A percentile compares a stretch with the other conserved stretches of the same genome.
Evolutionary conservation across 2,329 filamentous ascomycete genomes (phyloP).

Genomic region (Aschersonia sp.): DNA sequence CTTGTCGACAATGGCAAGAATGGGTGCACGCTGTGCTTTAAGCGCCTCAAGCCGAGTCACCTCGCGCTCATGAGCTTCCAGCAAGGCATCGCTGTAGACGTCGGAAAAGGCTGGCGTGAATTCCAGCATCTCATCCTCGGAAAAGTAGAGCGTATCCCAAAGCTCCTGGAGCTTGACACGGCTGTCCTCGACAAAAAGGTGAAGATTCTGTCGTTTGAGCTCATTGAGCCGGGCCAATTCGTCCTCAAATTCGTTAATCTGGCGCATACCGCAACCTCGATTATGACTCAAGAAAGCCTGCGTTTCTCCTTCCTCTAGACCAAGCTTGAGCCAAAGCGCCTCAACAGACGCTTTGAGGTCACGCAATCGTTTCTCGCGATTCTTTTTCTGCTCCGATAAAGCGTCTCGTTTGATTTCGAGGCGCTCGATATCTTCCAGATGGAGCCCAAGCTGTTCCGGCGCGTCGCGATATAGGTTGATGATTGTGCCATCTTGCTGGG

Average conservation of each 20-base stretch:
- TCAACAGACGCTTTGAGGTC: conserved; percentile 72
- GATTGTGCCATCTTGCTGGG: conserved; percentile 76
- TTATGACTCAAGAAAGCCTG: conserved; percentile 78
- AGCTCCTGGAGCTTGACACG: conserved; percentile 82
- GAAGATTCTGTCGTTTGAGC: conserved; percentile 86
- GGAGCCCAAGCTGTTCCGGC: conserved; percentile 86
- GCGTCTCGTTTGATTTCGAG: conserved; percentile 66
- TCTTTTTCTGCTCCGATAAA: conserved; percentile 76
- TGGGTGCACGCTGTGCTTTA: conserved; percentile 76
- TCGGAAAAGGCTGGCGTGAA: conserved; percentile 96
- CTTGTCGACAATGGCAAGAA: conserved; percentile 66
- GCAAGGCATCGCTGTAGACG: conserved; percentile 87
- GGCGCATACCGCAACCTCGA: conserved; percentile 77
- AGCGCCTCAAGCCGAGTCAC: conserved; percentile 69
- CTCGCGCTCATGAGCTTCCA: conserved; percentile 90
- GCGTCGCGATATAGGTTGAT: conserved; percentile 82
- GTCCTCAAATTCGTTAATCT: conserved; percentile 93
- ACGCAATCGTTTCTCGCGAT: conserved; percentile 60
- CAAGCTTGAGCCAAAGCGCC: conserved; percentile 75
- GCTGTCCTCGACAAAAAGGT: conserved; percentile 91
- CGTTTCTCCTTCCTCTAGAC: conserved; percentile 67
- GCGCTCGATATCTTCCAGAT: conserved; percentile 68
- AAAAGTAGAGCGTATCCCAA: conserved; percentile 89
- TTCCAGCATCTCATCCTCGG: conserved; percentile 96
- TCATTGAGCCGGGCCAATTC: conserved; percentile 79